Conservation (phyloP, 2,329 filamentous ascomycete genomes). For the Cladophialophora immunda region DNA sequence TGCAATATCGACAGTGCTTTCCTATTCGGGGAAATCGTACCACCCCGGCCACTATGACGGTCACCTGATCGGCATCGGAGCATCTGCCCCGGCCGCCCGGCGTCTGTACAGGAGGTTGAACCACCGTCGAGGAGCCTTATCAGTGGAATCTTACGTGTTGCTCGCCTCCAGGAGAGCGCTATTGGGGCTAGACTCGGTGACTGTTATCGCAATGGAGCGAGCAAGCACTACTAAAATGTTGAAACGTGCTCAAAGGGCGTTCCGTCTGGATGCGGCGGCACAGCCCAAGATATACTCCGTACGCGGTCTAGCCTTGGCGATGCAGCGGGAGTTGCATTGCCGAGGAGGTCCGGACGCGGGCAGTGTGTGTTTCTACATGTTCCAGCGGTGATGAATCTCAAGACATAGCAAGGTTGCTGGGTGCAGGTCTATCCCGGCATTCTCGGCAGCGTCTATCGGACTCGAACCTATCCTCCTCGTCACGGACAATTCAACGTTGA, state of each 20-base stretch:
- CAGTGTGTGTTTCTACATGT: not conserved
- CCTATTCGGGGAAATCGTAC: not conserved
- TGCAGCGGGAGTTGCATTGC: not conserved
- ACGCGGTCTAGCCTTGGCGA: not conserved
- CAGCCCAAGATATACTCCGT: not conserved
- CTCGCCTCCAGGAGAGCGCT: not conserved
- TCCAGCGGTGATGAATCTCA: not conserved
- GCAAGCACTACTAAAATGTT: too few species aligned
- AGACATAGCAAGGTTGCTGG: not conserved
- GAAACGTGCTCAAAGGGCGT: not conserved
- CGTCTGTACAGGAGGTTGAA: not conserved
- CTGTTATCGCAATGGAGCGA: slow-evolving; percentile 2
- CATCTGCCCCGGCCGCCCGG: not conserved
- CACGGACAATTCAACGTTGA: not conserved
- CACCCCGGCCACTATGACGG: not conserved
- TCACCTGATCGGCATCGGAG: not conserved
- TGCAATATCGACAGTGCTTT: not conserved
- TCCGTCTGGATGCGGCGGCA: not conserved
- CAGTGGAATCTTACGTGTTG: slow-evolving; percentile 4
- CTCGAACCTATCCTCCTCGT: not conserved
- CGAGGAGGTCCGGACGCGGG: not conserved
- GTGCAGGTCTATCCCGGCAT: not conserved
- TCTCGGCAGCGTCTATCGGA: not conserved
- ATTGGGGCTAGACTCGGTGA: not conserved
- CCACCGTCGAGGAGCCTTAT: not conserved